A percentile compares a stretch with the other conserved stretches of the same genome.
Evolutionary conservation across 2,329 filamentous ascomycete genomes (phyloP).

Genomic region (Scytalidium lignicola): DNA sequence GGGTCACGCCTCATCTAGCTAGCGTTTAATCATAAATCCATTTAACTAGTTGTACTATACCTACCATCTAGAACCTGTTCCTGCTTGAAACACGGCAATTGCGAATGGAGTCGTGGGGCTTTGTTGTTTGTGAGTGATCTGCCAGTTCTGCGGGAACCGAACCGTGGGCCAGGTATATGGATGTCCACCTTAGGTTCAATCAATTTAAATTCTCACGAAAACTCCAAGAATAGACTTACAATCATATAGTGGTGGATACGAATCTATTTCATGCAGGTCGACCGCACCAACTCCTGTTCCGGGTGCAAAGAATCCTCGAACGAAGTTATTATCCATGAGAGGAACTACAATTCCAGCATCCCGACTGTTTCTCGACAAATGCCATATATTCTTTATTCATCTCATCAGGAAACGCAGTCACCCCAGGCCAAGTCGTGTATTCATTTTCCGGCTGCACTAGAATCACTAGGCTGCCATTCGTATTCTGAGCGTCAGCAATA

Average conservation of each 20-base stretch:
- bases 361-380: conserved; percentile 61
- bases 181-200: neutral
- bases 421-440: conserved; percentile 41
- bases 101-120: conserved; percentile 61
- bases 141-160: conserved; percentile 44
- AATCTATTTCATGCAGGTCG: conserved; percentile 26
- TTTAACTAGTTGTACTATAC: neutral
- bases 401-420: conserved; percentile 49
- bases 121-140: conserved; percentile 45
- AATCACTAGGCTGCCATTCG: conserved; percentile 70
- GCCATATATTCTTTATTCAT: conserved; percentile 52
- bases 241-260: conserved; percentile 27
- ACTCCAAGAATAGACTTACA: neutral
- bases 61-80: conserved; percentile 31
- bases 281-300: conserved; percentile 10
- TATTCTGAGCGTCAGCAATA: conserved; percentile 71
- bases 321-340: conserved; percentile 61
- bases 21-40: neutral
- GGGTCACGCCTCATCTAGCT: neutral
- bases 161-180: conserved; percentile 4
- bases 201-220: neutral
- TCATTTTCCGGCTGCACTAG: conserved; percentile 78
- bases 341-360: conserved; percentile 66
- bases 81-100: conserved; percentile 57
- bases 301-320: conserved; percentile 4